phyloP scores from a whole-genome alignment of 768 basidiomycete species.

The Pleurotus ostreatus region DNA sequence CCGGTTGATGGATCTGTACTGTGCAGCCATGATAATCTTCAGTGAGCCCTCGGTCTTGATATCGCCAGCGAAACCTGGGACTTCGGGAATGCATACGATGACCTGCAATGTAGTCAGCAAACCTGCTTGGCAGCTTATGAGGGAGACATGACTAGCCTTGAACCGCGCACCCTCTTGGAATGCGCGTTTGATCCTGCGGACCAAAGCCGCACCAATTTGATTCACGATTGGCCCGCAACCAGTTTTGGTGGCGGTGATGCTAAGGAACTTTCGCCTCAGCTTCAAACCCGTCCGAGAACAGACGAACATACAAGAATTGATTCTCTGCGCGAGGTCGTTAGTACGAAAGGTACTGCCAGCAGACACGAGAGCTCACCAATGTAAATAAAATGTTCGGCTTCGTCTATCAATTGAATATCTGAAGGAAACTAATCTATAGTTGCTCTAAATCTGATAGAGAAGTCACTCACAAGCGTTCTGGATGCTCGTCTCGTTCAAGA shows the following conservation, averaged over 20 bases:
- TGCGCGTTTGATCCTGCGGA: conserved; percentile 82
- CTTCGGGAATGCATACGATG: conserved; percentile 82
- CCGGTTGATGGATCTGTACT: conserved; percentile 86
- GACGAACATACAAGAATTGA: conserved; percentile 73
- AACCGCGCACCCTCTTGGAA: conserved; percentile 69
- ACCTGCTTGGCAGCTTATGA: not conserved
- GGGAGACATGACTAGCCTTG: conserved; percentile 41
- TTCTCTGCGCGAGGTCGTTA: conserved; percentile 45
- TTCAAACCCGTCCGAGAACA: not conserved
- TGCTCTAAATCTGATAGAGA: too few species aligned
- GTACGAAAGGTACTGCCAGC: not conserved
- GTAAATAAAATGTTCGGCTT: conserved; percentile 87
- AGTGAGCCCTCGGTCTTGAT: conserved; percentile 61
- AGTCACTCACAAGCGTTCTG: conserved; percentile 81
- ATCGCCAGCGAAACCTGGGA: conserved; percentile 86
- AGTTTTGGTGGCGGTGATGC: conserved; percentile 69
- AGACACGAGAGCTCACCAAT: conserved; percentile 58
- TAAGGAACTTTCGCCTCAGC: conserved; percentile 19
- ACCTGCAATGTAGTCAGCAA: conserved; percentile 42
- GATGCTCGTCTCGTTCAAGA: conserved; percentile 85
- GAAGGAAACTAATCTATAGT: not conserved
- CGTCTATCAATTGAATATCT: conserved; percentile 79
- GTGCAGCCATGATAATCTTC: conserved; percentile 84
- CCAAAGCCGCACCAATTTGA: conserved; percentile 77
- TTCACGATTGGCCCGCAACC: conserved; percentile 70